Evolutionary conservation across 108 stramenopile genomes (phyloP), one percentile per base, ranked within the genome.

Genomic region (Nannochloropsis gaditana): DNA sequence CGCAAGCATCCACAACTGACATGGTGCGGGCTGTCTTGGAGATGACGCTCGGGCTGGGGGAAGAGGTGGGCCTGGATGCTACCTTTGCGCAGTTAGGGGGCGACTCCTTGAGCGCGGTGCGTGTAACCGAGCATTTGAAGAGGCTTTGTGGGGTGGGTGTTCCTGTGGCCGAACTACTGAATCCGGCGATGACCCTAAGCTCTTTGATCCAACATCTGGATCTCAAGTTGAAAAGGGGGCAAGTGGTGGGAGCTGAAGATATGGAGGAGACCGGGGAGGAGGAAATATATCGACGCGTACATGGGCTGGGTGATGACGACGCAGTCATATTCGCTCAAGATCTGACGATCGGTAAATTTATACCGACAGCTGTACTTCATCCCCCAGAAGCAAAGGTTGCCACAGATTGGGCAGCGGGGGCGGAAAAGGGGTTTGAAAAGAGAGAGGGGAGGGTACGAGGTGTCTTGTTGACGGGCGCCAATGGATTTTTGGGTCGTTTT

Each of bases 361-460:
- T 73, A n/a, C 59, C 59, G n/a, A n/a, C 59, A n/a, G 59, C 59
- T 73, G 59, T 73, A n/a, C 59, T 73, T 4, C 59, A 73, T 73
- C 59, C 59, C 4, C 59, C 59, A 15, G 59, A n/a, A n/a, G 8
- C 59, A 8, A n/a, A 8, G 6, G 59, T 15, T 73, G 59, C 59
- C 4, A 73, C n/a, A n/a, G 59, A 73, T 73, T 73, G 59, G 59
- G 59, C 59, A 4, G 59, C 59, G 59, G n/a, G n/a, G 59, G 59
- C 59, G n/a, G 59, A n/a, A n/a, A n/a, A 73, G 59, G 59, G 59
- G 19, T 73, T 73, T 15, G 59, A n/a, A n/a, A n/a, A 73, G 59
- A 2, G 59, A 73, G 59, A 3, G 3, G n/a, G n/a, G n/a, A n/a
- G 59, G 59, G n/a, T 73, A 2, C 15, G n/a, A n/a, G 59, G 59